A percentile compares a stretch with the other conserved stretches of the same genome.
phyloP scores from a whole-genome alignment of 179 eudicot genomes.

The Beta macrorhiza region DNA sequence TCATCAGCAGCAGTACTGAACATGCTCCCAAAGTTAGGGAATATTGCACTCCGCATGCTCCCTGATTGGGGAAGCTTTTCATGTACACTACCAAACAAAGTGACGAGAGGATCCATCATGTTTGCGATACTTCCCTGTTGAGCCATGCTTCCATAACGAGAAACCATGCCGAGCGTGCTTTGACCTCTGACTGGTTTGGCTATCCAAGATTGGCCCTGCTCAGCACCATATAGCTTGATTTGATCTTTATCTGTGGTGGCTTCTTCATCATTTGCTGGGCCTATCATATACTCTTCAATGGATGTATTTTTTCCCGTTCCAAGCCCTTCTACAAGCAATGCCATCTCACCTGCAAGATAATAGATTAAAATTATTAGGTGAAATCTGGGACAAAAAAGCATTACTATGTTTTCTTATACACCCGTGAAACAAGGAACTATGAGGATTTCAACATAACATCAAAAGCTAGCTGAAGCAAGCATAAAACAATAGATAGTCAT shows the following conservation, averaged over 20 bases:
- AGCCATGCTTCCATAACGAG: slow-evolving; percentile 45
- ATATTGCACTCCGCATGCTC: slow-evolving; percentile 46
- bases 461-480: not conserved
- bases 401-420: not conserved
- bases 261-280: slow-evolving; percentile 39
- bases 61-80: slow-evolving; percentile 43
- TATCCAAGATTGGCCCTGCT: slow-evolving; percentile 49
- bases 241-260: slow-evolving; percentile 38
- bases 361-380: not conserved
- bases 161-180: slow-evolving; percentile 42
- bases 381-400: not conserved
- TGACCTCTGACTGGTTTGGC: slow-evolving; percentile 49
- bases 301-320: slow-evolving; percentile 42
- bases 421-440: not conserved
- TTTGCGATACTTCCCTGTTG: slow-evolving; percentile 42
- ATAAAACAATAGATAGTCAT: not conserved
- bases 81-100: slow-evolving; percentile 50
- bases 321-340: slow-evolving; percentile 47
- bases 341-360: slow-evolving; percentile 39
- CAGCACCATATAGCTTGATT: slow-evolving; percentile 42
- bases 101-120: slow-evolving; percentile 49
- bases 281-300: slow-evolving; percentile 48
- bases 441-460: not conserved
- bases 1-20: slow-evolving; percentile 33
- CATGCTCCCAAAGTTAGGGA: slow-evolving; percentile 55